phyloP scores from a whole-genome alignment of 805 yeast genomes.

The Nakazawaea wyomingensis region DNA sequence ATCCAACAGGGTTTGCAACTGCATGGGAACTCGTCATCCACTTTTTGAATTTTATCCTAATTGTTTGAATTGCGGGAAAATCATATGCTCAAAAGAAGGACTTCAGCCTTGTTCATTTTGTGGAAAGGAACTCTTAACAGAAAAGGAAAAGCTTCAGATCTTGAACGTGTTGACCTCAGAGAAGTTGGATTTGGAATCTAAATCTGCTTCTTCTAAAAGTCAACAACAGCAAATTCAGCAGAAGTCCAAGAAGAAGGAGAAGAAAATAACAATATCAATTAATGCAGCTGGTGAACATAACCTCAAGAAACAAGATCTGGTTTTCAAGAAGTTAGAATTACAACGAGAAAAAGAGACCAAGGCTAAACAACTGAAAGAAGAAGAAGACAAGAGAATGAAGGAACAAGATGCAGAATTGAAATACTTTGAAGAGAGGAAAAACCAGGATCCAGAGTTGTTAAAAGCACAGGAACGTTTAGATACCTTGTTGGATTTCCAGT shows the following conservation, averaged over 20 bases:
- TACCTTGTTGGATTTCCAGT: slow-evolving; percentile 73
- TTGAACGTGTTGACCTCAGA: slow-evolving; percentile 48
- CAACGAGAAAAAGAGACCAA: slow-evolving; percentile 25
- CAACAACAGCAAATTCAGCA: slow-evolving; percentile 16
- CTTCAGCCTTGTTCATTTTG: slow-evolving; percentile 86
- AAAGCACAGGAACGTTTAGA: slow-evolving; percentile 74
- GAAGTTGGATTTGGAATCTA: slow-evolving; percentile 37
- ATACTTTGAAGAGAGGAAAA: slow-evolving; percentile 33
- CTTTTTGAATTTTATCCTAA: slow-evolving; percentile 87
- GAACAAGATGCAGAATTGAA: slow-evolving; percentile 40
- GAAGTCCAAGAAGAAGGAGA: slow-evolving; percentile 37
- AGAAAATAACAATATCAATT: slow-evolving; percentile 50
- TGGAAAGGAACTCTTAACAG: slow-evolving; percentile 57
- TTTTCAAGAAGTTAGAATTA: slow-evolving; percentile 41
- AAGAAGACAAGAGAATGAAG: slow-evolving; percentile 32
- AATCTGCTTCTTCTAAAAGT: slow-evolving; percentile 17
- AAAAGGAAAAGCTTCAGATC: slow-evolving; percentile 58
- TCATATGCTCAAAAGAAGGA: slow-evolving; percentile 87
- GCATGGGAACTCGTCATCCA: slow-evolving; percentile 87
- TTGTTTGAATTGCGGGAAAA: slow-evolving; percentile 90
- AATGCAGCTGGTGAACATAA: slow-evolving; percentile 58
- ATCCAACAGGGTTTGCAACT: slow-evolving; percentile 46
- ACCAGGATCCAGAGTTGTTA: slow-evolving; percentile 50
- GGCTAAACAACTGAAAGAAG: slow-evolving; percentile 17
- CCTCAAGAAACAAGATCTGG: slow-evolving; percentile 62